These are phyloP conservation scores for Fusarium ambrosium DNA, from an alignment of 2,329 filamentous ascomycete species.

Conservation along the genomic window DNA sequence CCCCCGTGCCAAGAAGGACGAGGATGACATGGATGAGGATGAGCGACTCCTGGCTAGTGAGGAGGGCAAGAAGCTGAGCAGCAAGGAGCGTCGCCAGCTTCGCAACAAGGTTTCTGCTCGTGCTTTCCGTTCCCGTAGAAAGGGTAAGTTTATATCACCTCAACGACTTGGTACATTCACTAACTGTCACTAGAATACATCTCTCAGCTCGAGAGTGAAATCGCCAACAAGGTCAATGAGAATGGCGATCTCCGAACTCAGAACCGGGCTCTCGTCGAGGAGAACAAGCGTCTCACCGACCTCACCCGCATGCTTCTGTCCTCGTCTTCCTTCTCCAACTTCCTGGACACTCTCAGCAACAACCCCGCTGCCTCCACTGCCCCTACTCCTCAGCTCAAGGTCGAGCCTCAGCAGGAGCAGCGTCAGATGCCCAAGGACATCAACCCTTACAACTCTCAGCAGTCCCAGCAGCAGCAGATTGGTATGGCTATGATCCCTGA, in stretches of 20 bases:
- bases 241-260: constrained; percentile 83
- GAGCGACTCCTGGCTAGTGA: constrained; percentile 94
- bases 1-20: constrained; percentile 86
- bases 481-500: constrained; percentile 89
- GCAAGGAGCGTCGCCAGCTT: constrained; percentile 96
- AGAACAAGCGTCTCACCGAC: constrained; percentile 85
- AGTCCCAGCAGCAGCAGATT: constrained; percentile 75
- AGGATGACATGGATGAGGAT: constrained; percentile 99
- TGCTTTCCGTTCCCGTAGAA: constrained; percentile 96
- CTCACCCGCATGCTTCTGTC: constrained; percentile 85
- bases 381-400: constrained; percentile 55
- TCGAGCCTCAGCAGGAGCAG: constrained; percentile 59
- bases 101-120: constrained; percentile 98
- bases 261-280: constrained; percentile 85
- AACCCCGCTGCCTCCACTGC: constrained; percentile 61
- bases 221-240: constrained; percentile 86
- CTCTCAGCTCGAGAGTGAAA: constrained; percentile 89
- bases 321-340: constrained; percentile 85
- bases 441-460: constrained; percentile 70
- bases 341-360: constrained; percentile 77
- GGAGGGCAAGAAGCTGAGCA: constrained; percentile 98
- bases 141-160: constrained; percentile 74
- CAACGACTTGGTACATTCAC: background rate
- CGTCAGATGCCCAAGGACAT: constrained; percentile 74
- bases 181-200: constrained; percentile 83